Evolutionary conservation across 2,329 filamentous ascomycete genomes (phyloP).

Genomic region (Cylindrodendrum hubeiense): DNA sequence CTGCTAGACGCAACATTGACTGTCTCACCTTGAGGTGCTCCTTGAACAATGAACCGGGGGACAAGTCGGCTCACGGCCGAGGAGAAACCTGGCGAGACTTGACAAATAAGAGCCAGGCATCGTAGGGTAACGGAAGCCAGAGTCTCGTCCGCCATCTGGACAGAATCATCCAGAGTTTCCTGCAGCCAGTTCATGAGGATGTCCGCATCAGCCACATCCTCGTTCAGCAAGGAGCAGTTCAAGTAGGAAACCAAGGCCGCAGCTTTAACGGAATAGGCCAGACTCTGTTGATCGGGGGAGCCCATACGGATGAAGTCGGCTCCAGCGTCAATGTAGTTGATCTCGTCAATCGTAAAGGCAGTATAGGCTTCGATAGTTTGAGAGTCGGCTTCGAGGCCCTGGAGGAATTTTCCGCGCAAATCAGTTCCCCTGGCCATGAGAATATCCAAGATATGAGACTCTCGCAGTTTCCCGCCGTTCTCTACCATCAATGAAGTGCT

Average conservation of each 20-base stretch:
- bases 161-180: slow-evolving; percentile 80
- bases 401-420: slow-evolving; percentile 50
- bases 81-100: slow-evolving; percentile 78
- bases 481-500: slow-evolving; percentile 80
- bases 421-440: slow-evolving; percentile 71
- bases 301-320: slow-evolving; percentile 87
- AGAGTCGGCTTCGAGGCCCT: slow-evolving; percentile 63
- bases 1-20: slow-evolving; percentile 86
- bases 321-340: slow-evolving; percentile 87
- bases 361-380: slow-evolving; percentile 74
- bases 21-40: slow-evolving; percentile 75
- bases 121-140: slow-evolving; percentile 85
- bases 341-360: slow-evolving; percentile 82
- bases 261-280: slow-evolving; percentile 89
- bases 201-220: slow-evolving; percentile 84
- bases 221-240: slow-evolving; percentile 86
- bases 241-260: slow-evolving; percentile 85
- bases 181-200: slow-evolving; percentile 88
- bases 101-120: slow-evolving; percentile 84
- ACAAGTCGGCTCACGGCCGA: slow-evolving; percentile 82
- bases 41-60: slow-evolving; percentile 89
- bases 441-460: slow-evolving; percentile 78
- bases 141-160: slow-evolving; percentile 84
- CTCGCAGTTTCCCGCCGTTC: slow-evolving; percentile 69
- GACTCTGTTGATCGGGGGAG: slow-evolving; percentile 85